Percentiles rank a stretch among this genome's conserved stretches.
Conservation (phyloP, 2,329 filamentous ascomycete species). For the Neofusicoccum laricinum region DNA sequence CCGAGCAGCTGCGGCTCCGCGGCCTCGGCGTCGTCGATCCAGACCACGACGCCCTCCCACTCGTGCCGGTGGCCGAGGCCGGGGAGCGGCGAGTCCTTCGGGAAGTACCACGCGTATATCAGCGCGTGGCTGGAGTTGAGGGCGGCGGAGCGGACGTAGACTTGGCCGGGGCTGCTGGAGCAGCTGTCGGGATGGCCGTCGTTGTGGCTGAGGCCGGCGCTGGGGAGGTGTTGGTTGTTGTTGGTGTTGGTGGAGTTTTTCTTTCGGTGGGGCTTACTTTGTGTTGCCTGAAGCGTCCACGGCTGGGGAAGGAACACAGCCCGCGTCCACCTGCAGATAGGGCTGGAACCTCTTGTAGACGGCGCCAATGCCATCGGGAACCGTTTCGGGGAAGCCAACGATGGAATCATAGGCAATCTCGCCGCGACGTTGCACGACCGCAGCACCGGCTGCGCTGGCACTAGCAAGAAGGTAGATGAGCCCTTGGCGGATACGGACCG, state of each 20-base stretch:
- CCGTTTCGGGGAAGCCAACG: conserved; percentile 53
- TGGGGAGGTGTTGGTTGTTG: conserved; percentile 20
- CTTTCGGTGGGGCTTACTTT: conserved; percentile 40
- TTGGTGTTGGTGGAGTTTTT: not conserved
- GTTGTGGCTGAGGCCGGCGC: conserved; percentile 43
- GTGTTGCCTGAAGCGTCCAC: conserved; percentile 59
- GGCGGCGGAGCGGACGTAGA: conserved; percentile 45
- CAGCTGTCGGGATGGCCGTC: conserved; percentile 42
- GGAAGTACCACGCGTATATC: conserved; percentile 55
- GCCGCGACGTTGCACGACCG: conserved; percentile 35
- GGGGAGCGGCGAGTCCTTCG: conserved; percentile 46
- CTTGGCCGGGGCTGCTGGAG: conserved; percentile 46
- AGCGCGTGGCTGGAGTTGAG: conserved; percentile 46
- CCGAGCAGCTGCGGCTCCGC: conserved; percentile 35
- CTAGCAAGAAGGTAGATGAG: not conserved
- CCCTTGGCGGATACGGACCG: not conserved
- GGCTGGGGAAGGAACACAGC: conserved; percentile 62
- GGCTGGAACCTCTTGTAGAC: conserved; percentile 58
- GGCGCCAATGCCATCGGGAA: conserved; percentile 46
- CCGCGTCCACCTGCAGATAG: conserved; percentile 54
- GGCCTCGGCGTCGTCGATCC: conserved; percentile 35
- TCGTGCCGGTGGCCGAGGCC: conserved; percentile 55
- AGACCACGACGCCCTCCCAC: conserved; percentile 55
- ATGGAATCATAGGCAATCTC: conserved; percentile 47
- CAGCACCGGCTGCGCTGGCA: not conserved